Base-by-base conservation (phyloP, 495 filamentous ascomycete species). In the Bombardia bombarda region DNA sequence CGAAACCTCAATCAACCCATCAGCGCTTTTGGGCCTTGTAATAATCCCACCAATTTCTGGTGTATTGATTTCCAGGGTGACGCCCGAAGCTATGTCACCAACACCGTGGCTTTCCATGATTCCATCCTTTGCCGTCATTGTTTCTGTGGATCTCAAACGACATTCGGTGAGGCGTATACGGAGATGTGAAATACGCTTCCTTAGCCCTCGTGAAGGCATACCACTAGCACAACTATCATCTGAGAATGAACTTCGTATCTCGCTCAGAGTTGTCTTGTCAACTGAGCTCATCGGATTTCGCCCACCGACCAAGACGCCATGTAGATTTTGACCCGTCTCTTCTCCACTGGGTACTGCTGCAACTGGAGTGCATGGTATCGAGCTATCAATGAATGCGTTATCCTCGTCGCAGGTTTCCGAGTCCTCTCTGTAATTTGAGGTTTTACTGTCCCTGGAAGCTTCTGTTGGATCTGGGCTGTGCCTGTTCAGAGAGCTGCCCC, bases 101-200 rank as follows among this genome's bases (percentile, higher is more conserved):
- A 22, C 17, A 8, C 34, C 26, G 4, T 17, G 22, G 12, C 24
- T 30, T 40, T 22, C 25, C 9, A 10, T 33, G 12, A 13, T 22
- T 13, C 17, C 36, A 18, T 17, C n/a, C 9, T 19, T 23, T 13
- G 31, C 23, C 22, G 23, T 25, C 13, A 32, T 13, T 8, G 32
- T 23, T 16, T 43, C 45, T 16, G 23, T 17, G 1, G 38, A 34
- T 18, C 38, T 19, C 28, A 50, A 7, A 13, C 55, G 43, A 4
- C 49, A 38, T 25, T 55, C 54, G 3, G 30, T 44, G 13, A 55
- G 42, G 3, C 47, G 52, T 4, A 44, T 38, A 3, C 50, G 45
- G 1, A 61, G 32, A 17, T 56, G 43, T 6, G 57, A 55, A 17
- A 61, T n/a, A 1, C 50, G 50, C 30, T 47, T 58, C 17, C 43